Conservation (phyloP, 2,329 filamentous ascomycete species). For the Exophiala oligosperma region DNA sequence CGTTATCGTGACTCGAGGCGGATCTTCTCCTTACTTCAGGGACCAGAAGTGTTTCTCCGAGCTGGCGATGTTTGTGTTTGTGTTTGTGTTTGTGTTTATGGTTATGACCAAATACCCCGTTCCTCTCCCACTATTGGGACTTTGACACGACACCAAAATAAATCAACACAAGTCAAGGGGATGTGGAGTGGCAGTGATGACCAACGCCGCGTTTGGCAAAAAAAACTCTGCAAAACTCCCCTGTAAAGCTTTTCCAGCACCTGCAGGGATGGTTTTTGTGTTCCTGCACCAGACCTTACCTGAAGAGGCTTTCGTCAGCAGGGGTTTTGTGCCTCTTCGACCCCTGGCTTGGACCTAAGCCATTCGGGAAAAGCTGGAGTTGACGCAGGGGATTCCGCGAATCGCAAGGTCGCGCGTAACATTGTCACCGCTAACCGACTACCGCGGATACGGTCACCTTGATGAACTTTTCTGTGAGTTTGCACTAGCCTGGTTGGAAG, state of each 20-base stretch:
- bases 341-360: background rate
- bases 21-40: background rate
- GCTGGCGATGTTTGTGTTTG: background rate
- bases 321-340: background rate
- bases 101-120: background rate
- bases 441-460: background rate
- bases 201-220: background rate
- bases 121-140: background rate
- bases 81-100: too few species aligned
- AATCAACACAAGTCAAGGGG: background rate
- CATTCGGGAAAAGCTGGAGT: background rate
- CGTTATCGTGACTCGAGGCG: background rate
- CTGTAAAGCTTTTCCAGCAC: constrained; percentile 2
- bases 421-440: constrained; percentile 1
- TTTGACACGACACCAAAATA: background rate
- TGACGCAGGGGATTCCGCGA: constrained; percentile 10
- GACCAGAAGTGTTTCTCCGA: background rate
- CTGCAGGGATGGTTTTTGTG: constrained; percentile 4
- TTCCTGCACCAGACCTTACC: constrained; percentile 11
- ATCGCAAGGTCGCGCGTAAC: constrained; percentile 5
- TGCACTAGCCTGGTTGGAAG: background rate
- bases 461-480: background rate
- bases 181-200: background rate
- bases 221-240: constrained; percentile 8
- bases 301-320: background rate